Conservation (phyloP, 495 filamentous ascomycete species). For the Aspergillus conjunctus region DNA sequence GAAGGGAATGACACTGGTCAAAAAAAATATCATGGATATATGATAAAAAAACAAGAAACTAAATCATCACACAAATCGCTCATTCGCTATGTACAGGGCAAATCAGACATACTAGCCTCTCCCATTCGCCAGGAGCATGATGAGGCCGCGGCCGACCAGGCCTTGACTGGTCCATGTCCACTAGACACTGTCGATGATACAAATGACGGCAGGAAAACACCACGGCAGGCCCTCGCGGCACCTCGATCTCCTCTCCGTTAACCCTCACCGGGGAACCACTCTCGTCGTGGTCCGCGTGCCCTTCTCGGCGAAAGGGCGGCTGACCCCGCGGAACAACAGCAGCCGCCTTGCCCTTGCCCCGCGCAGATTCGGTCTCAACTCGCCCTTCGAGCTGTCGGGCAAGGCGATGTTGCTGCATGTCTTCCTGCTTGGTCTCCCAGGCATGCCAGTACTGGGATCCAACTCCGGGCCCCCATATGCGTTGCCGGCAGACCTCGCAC, state of each 20-base stretch:
- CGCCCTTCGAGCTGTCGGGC: constrained; percentile 33
- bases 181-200: constrained; percentile 53
- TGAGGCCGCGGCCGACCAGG: constrained; percentile 27
- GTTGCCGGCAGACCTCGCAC: constrained; percentile 81
- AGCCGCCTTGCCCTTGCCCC: constrained; percentile 49
- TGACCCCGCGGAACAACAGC: constrained; percentile 29
- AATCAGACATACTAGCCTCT: constrained; percentile 25
- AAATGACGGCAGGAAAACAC: constrained; percentile 60
- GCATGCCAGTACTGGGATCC: constrained; percentile 75
- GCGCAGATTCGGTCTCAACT: constrained; percentile 32
- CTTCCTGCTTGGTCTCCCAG: constrained; percentile 68
- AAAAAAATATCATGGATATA: neutral
- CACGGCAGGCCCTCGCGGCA: constrained; percentile 39
- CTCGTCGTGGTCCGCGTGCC: constrained; percentile 20
- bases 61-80: constrained; percentile 40
- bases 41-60: constrained; percentile 10
- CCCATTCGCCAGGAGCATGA: constrained; percentile 19
- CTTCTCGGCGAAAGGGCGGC: constrained; percentile 19
- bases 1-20: neutral
- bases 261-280: constrained; percentile 20
- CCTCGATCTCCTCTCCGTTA: constrained; percentile 23
- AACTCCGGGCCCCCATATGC: constrained; percentile 89
- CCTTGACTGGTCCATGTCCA: constrained; percentile 31
- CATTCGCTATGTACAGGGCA: constrained; percentile 39
- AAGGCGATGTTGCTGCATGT: constrained; percentile 40